Base-by-base conservation (phyloP, 164 flowering plant species). In the Nelumbo lutea region DNA sequence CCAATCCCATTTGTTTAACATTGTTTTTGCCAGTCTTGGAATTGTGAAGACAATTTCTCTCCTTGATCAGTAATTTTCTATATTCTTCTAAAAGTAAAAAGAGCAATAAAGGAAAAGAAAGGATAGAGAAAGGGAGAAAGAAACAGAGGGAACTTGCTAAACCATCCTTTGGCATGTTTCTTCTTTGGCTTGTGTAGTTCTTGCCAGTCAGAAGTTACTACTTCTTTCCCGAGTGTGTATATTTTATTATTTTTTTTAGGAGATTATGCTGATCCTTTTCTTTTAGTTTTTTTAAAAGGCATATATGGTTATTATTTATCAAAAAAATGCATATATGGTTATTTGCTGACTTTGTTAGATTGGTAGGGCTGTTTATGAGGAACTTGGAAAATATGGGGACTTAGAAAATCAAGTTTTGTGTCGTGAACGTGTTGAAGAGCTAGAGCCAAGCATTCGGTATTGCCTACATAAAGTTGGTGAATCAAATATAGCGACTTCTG, bases 361-460 rank as follows among this genome's bases (percentile, higher is more conserved):
- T 74, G 61, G 42, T 68, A 93, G 98, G 81, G 93, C 96, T 83
- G 92, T 94, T 63, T 94, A 94, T 73, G 97, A 94, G 83, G 90
- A 91, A 83, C 96, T 94, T 78, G 95, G 97, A 40, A 94, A 94
- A 79, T 90, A 90, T 79, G 97, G 98, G 53, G 95, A 89, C 70
- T 64, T 90, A 58, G 98, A 94, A 69, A 90, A 87, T 76, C 98
- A 91, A 82, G 84, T 91, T 62, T 79, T 94, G 73, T 94, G 97
- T 72, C 91, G 90, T 63, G 96, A 85, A 67, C 98, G 98, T 15
- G 96, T 94, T 83, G 97, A 88, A 74, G 98, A 94, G 80, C 80
- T 94, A 68, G 97, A 90, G 77, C 98, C 97, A 15, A 94, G 93
- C 73, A 88, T 94, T 8, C 79, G 87, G 5, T 91, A 90, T 70